Conservation (phyloP, 73 alveolate genomes). For the Paramecium pentaurelia region DNA sequence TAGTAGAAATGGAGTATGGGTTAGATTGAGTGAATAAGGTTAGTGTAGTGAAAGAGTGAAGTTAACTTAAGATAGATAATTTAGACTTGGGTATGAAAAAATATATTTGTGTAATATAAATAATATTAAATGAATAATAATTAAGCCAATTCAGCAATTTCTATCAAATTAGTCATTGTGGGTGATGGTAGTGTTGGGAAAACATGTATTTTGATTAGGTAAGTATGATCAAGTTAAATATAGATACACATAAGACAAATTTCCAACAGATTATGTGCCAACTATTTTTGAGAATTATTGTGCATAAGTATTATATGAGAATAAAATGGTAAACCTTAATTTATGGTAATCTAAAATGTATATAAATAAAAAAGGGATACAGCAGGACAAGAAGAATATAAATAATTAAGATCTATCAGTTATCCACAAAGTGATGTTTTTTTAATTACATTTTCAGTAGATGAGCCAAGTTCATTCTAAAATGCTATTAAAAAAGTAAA, state of each 20-base stretch:
- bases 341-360: not conserved
- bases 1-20: slow-evolving; percentile 47
- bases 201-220: slow-evolving; percentile 72
- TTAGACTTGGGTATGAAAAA: slow-evolving; percentile 42
- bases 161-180: slow-evolving; percentile 68
- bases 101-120: not conserved
- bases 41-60: not conserved
- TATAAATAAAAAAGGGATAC: slow-evolving; percentile 63
- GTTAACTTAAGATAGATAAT: not conserved
- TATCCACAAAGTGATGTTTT: slow-evolving; percentile 77
- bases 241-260: slow-evolving; percentile 64
- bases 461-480: slow-evolving; percentile 67
- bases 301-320: slow-evolving; percentile 69
- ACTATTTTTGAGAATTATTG: slow-evolving; percentile 72
- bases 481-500: slow-evolving; percentile 68
- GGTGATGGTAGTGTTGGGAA: slow-evolving; percentile 86
- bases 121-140: not conserved
- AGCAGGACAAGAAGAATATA: slow-evolving; percentile 82
- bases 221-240: not conserved
- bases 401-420: slow-evolving; percentile 71
- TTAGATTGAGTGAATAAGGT: slow-evolving; percentile 23
- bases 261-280: slow-evolving; percentile 78
- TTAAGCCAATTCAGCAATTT: slow-evolving; percentile 17
- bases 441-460: slow-evolving; percentile 69
- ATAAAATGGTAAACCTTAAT: slow-evolving; percentile 64